Base-by-base conservation (phyloP, 805 yeast genomes). In the Wickerhamiella occidentalis region DNA sequence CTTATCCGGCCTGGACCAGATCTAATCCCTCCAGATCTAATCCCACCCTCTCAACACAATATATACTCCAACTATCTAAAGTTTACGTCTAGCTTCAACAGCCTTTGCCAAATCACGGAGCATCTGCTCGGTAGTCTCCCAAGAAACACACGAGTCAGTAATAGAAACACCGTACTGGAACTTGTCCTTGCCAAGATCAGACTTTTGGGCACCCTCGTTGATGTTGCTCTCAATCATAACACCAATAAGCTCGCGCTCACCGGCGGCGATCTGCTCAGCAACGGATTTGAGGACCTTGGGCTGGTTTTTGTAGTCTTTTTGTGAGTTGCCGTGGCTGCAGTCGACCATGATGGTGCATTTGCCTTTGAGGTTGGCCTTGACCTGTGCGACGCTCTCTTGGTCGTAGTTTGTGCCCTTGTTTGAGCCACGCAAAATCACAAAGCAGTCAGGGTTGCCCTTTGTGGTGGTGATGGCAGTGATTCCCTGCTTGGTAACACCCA, bases 401-500 rank as follows among this genome's bases (percentile, higher is more conserved):
- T 87, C 96, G 72, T 78, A 92, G 71, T 92, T 92, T 49, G 98
- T 86, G 54, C 95, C 92, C 63, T 78, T 75, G 69, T 82, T 86
- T 68, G 97, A 96, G 60, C 98, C 98, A 73, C 98, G 81, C 63
- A 92, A 75, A 59, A 92, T 88, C 53, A 92, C 83, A 68, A 92
- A 92, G 68, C 96, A 82, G 70, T 87, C 80, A 56, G 85, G 81
- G 69, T 92, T 92, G 69, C 98, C 98, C 70, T 80, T 85, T 54
- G 98, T 92, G 52, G 94, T 81, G 54, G 94, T 86, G 65, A 92
- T 92, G 47, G 98, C 97, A 51, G 94, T 96, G 54, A 86, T 78
- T 63, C 98, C 98, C 56, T 85, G 92, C 69, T 92, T 90, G 53
- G 98, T 92, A 62, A 92, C 96, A 57, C 95, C 92, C 82, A 90